Base-by-base conservation (phyloP, 805 yeast genomes). In the Tetrapisispora phaffii region DNA sequence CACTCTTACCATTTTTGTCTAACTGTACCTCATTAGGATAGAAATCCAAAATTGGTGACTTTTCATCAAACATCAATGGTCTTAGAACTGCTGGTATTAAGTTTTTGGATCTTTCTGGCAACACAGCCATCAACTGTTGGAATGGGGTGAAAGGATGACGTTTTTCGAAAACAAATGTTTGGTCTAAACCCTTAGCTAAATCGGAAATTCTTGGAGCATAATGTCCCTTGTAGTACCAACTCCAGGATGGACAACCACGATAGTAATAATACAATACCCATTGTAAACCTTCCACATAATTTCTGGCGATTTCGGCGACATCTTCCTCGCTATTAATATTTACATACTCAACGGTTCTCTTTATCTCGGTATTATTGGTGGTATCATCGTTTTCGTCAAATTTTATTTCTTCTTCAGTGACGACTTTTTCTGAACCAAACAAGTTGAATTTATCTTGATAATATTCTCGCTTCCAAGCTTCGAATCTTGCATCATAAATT, bases 131-230 rank as follows among this genome's bases (percentile, higher is more conserved):
- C 56, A 93, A 74, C 68, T 93, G 98, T 62, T 93, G 90, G 64
- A 86, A 90, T 10, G 98, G 98, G 48, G 71, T 77, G 69, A 93
- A 87, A 0, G 98, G 98, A 4, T 61, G 62, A 7, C 95, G 89
- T 51, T 71, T 63, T 15, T 80, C 79, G 55, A 89, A 88, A 29
- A 70, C 61, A 47, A 85, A 72, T 48, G 74, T 67, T 44, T 76
- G 75, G 40, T 80, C 75, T 44, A 90, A 71, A 41, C 96, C 97
- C 46, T 72, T 69, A 29, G 74, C 65, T 49, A 90, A 72, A 66
- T 90, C 97, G 4, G 96, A 86, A 47, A 90, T 86, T 70, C 95
- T 79, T 39, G 98, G 98, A 16, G 97, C 77, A 63, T 90, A 90
- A 62, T 93, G 97, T 63, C 85, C 85, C 52, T 72, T 77, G 62